phyloP scores from a whole-genome alignment of 495 filamentous ascomycete species.

The Talaromyces thailandensis region DNA sequence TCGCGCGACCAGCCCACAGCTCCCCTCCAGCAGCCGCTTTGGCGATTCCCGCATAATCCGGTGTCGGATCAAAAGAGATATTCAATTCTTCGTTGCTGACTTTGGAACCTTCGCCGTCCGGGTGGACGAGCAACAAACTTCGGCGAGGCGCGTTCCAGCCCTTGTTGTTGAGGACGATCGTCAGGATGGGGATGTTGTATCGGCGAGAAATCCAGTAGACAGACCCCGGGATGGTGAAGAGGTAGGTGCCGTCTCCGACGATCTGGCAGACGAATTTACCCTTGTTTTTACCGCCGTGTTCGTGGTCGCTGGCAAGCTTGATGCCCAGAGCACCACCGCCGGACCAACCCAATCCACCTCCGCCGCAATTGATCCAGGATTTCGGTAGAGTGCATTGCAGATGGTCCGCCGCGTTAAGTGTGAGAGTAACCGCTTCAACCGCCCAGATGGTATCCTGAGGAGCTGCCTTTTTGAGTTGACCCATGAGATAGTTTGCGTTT shows the following conservation, averaged over 20 bases:
- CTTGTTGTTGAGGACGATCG: constrained; percentile 90
- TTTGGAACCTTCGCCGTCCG: constrained; percentile 66
- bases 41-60: constrained; percentile 87
- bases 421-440: constrained; percentile 84
- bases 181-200: constrained; percentile 82
- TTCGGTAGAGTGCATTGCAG: constrained; percentile 69
- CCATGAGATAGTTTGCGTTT: constrained; percentile 61
- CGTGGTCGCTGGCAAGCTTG: constrained; percentile 67
- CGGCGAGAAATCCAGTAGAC: constrained; percentile 89
- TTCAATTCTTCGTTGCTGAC: constrained; percentile 82
- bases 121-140: constrained; percentile 74
- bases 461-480: constrained; percentile 51
- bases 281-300: constrained; percentile 48
- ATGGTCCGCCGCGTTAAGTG: constrained; percentile 68
- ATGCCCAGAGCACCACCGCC: constrained; percentile 82
- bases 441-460: constrained; percentile 76
- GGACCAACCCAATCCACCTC: constrained; percentile 92
- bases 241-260: constrained; percentile 85
- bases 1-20: constrained; percentile 59
- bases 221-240: constrained; percentile 80
- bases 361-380: constrained; percentile 88
- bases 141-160: constrained; percentile 82
- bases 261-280: constrained; percentile 87
- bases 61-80: constrained; percentile 76
- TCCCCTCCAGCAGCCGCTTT: constrained; percentile 79